Base-by-base conservation (phyloP, 805 yeast species). In the Komagataella populi region DNA sequence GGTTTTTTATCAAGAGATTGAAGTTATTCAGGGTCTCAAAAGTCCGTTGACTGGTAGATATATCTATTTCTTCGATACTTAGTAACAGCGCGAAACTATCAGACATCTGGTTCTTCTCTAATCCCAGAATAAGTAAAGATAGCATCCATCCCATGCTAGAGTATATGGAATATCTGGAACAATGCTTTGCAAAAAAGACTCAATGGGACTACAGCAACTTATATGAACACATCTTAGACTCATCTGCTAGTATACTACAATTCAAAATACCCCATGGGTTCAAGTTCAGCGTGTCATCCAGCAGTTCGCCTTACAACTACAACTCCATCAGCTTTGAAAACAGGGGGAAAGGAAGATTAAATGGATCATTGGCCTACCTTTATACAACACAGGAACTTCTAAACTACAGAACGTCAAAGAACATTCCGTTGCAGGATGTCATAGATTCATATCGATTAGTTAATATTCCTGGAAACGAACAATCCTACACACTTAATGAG, bases 121-220 rank as follows among this genome's bases (percentile, higher is more conserved):
- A 12, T 30, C 39, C 39, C 20, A 20, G 20, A 20, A 20, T 20
- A 20, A 20, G 20, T 20, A 20, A 14, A 14, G 39, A 30, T 30
- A 30, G 5, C 39, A 12, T 2, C 39, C 39, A 30, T 12, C 43
- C 10, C 46, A 88, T 88, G 96, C 70, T 81, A 55, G 76, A 79
- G 46, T 90, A 85, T 68, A 88, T 91, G 96, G 96, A 91, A 58
- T 84, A 83, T 64, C 77, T 91, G 36, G 83, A 83, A 57, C 73
- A 76, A 65, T 77, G 86, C 57, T 91, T 86, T 67, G 78, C 83
- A 63, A 66, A 71, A 44, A 64, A 83, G 22, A 81, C 95, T 1
- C 74, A 75, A 4, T 90, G 97, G 97, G 80, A 83, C 57, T 77
- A 78, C 52, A 87, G 86, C 56, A 84, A 84, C 63, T 76, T 85